These are phyloP conservation scores for Prunus davidiana DNA, from an alignment of 306 rosid genomes.

Conservation along the genomic window DNA sequence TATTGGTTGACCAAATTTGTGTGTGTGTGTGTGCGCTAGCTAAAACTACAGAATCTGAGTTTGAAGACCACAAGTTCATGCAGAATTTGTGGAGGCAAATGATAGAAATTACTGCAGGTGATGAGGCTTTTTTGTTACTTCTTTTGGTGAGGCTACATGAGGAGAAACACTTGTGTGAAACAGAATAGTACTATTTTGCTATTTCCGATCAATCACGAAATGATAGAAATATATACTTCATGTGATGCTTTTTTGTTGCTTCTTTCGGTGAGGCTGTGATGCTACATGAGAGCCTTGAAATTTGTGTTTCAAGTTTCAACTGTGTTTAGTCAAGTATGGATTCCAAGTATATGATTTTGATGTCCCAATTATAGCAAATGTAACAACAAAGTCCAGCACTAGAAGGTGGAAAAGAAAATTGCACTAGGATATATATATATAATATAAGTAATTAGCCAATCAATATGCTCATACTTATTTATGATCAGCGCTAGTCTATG, in stretches of 20 bases:
- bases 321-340: conserved; percentile 13
- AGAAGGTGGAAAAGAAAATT: neutral
- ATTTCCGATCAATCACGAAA: too few relatives aligned
- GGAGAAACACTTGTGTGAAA: too few relatives aligned
- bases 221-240: neutral
- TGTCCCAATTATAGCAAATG: conserved; percentile 32
- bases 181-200: too few relatives aligned
- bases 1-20: conserved; percentile 4
- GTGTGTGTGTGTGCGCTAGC: neutral
- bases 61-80: conserved; percentile 9
- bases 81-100: neutral
- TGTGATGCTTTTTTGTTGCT: neutral
- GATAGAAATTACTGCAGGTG: neutral
- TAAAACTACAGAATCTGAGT: neutral
- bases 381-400: conserved; percentile 31
- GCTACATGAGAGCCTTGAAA: neutral
- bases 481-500: neutral
- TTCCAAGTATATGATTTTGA: conserved; percentile 20
- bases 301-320: conserved; percentile 9
- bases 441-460: neutral
- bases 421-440: neutral
- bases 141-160: conserved; percentile 14
- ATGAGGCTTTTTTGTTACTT: neutral
- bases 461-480: neutral
- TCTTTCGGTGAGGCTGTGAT: conserved; percentile 20